Percentiles rank a stretch among this genome's conserved stretches.
phyloP scores from a whole-genome alignment of 1,139 yeast genomes.

The Sugiyamaella paludigena region DNA sequence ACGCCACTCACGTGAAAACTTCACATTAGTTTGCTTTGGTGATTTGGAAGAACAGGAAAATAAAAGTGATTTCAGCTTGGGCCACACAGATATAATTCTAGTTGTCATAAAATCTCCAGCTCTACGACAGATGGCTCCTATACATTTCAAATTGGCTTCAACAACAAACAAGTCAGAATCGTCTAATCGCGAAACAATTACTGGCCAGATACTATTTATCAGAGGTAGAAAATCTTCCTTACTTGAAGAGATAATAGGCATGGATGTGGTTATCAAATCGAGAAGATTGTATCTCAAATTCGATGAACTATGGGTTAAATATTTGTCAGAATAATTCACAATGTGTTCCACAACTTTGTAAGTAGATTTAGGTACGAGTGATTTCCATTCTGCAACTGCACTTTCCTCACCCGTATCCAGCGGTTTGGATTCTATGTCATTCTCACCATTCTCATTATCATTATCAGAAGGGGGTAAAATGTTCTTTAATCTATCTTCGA shows the following conservation, averaged over 20 bases:
- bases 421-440: constrained; percentile 26
- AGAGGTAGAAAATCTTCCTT: constrained; percentile 60
- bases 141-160: constrained; percentile 41
- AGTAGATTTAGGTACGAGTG: constrained; percentile 58
- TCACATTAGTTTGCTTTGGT: not conserved
- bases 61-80: constrained; percentile 21
- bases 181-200: constrained; percentile 33
- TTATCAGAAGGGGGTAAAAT: no score
- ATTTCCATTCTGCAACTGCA: constrained; percentile 51
- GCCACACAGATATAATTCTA: constrained; percentile 51
- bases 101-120: constrained; percentile 52
- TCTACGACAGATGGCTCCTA: constrained; percentile 41
- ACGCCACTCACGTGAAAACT: constrained; percentile 29
- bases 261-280: constrained; percentile 46
- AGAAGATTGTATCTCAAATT: constrained; percentile 57
- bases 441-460: constrained; percentile 13
- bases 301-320: constrained; percentile 66
- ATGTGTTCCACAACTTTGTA: constrained; percentile 62
- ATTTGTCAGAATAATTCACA: constrained; percentile 64
- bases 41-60: not conserved
- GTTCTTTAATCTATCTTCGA: no score
- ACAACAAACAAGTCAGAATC: constrained; percentile 38
- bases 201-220: constrained; percentile 70
- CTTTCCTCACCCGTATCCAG: constrained; percentile 30
- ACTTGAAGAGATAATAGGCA: constrained; percentile 66